Conservation (phyloP, 2,329 filamentous ascomycete species). For the Venturiaceae sp. region DNA sequence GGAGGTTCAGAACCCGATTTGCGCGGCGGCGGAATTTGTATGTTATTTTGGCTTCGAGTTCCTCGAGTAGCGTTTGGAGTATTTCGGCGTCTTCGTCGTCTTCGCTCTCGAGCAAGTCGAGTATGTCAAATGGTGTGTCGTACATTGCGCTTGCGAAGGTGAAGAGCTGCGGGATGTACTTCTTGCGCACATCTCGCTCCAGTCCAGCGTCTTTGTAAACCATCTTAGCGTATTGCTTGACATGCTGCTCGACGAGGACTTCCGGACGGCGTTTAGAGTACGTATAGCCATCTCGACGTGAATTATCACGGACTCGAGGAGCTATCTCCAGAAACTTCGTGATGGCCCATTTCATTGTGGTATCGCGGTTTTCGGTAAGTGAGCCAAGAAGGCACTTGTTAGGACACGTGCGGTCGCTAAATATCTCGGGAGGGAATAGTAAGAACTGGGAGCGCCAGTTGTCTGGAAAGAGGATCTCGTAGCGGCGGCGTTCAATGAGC, state of each 20-base stretch:
- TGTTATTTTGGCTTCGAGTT: not conserved
- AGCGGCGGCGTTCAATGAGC: slow-evolving; percentile 44
- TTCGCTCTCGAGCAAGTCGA: no score
- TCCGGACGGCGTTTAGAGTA: slow-evolving; percentile 24
- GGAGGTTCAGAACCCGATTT: not conserved
- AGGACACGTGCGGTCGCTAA: slow-evolving; percentile 21
- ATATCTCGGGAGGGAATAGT: slow-evolving; percentile 43
- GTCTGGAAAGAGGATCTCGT: slow-evolving; percentile 43
- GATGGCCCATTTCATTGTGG: slow-evolving; percentile 41
- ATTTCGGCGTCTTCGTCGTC: no score
- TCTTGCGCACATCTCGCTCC: slow-evolving; percentile 18
- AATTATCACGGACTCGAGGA: slow-evolving; percentile 30
- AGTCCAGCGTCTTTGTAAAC: slow-evolving; percentile 39
- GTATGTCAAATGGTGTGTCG: not conserved
- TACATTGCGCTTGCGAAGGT: not conserved
- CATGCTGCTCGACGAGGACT: slow-evolving; percentile 28
- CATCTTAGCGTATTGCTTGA: slow-evolving; percentile 44
- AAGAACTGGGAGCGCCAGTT: slow-evolving; percentile 44
- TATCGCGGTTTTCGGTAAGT: slow-evolving; percentile 11
- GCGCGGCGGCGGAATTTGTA: not conserved
- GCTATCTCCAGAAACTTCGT: slow-evolving; percentile 40
- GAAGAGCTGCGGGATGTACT: slow-evolving; percentile 16
- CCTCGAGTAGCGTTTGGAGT: not conserved
- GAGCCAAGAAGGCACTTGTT: not conserved
- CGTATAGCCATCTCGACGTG: slow-evolving; percentile 16